Base-by-base conservation (phyloP, 2,329 filamentous ascomycete species). In the Trichophyton rubrum region DNA sequence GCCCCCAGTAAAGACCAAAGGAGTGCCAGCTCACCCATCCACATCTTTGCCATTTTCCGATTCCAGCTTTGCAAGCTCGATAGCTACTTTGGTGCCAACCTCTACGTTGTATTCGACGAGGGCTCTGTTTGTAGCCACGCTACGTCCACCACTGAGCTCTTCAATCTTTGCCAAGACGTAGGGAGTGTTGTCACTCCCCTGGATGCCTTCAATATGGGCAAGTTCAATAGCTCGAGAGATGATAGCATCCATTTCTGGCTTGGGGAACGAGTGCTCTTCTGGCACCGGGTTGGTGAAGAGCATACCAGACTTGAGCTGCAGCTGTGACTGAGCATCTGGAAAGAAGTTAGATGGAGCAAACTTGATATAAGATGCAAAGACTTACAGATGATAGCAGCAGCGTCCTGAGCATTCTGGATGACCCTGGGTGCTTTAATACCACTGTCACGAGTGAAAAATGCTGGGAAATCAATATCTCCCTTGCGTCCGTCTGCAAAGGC, bases 261-360 rank as follows among this genome's bases (percentile, higher is more conserved):
- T 84, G 0, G 87, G 82, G 56, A 96, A 86, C 15, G 83, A 86
- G 67, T 80, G 77, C 62, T 88, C 78, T 59, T 82, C 76, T 0
- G 90, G 88, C 40, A 96, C 88, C 0, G 91, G 92, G 70, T 95
- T 97, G 60, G 91, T 91, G 69, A 99, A 91, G 61, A 91, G 78
- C 60, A 96, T 75, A 7, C 92, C 93, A 1, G 89, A 90, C 63
- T 85, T 81, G 35, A 96, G 81, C 3, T 81, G 81, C 13, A 95
- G 78, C 58, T 75, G 78, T 67, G 86, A 82, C 75, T 95, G 89
- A 0, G 90, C 88, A 66, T 88, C 80, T 83, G 56, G 3, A 13
- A 49, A 35, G 33, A n/a, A 43, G 3, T 17, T 45, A 15, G 24
- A 17, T 7, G 6, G 11, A 1, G 15, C n/a, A 24, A 15, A 17